A percentile compares a stretch with the other conserved stretches of the same genome.
Conservation (phyloP, 208 protist species). For the Leishmania aethiopica region DNA sequence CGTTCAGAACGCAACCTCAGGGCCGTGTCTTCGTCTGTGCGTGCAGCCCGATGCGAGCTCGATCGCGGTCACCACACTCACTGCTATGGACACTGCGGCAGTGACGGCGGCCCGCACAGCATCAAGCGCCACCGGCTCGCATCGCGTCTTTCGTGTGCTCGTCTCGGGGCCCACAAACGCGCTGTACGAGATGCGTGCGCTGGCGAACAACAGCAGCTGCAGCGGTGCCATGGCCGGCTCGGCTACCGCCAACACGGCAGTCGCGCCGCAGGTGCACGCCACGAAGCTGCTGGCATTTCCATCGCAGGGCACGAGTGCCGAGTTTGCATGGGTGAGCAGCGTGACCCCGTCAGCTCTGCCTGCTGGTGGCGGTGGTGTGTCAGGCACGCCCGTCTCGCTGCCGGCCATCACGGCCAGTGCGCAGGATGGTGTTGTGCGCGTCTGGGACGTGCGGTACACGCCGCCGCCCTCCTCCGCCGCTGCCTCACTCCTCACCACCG, state of each 20-base stretch:
- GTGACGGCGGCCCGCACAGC: background rate
- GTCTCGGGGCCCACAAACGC: slow-evolving; percentile 64
- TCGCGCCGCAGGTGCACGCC: slow-evolving; percentile 25
- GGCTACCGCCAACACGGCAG: slow-evolving; percentile 1
- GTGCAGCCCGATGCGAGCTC: slow-evolving; percentile 55
- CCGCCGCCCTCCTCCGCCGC: background rate
- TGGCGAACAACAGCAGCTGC: background rate
- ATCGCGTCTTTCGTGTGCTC: slow-evolving; percentile 46
- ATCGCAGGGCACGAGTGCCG: slow-evolving; percentile 60
- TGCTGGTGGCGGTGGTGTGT: background rate
- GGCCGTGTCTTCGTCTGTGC: slow-evolving; percentile 35
- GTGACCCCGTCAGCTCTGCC: background rate
- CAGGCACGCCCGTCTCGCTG: slow-evolving; percentile 5
- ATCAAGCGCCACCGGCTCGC: background rate
- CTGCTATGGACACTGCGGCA: background rate
- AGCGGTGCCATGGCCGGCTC: background rate
- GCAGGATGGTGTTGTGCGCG: slow-evolving; percentile 68
- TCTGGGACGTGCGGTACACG: slow-evolving; percentile 71
- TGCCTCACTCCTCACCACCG: background rate
- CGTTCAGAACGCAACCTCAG: slow-evolving; percentile 28
- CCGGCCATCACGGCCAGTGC: slow-evolving; percentile 68
- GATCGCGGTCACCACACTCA: slow-evolving; percentile 38
- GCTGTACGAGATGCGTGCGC: slow-evolving; percentile 44
- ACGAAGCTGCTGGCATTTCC: slow-evolving; percentile 71
- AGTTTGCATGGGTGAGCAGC: slow-evolving; percentile 68